phyloP scores from a whole-genome alignment of 164 flowering plant genomes.

The Macadamia tetraphylla region DNA sequence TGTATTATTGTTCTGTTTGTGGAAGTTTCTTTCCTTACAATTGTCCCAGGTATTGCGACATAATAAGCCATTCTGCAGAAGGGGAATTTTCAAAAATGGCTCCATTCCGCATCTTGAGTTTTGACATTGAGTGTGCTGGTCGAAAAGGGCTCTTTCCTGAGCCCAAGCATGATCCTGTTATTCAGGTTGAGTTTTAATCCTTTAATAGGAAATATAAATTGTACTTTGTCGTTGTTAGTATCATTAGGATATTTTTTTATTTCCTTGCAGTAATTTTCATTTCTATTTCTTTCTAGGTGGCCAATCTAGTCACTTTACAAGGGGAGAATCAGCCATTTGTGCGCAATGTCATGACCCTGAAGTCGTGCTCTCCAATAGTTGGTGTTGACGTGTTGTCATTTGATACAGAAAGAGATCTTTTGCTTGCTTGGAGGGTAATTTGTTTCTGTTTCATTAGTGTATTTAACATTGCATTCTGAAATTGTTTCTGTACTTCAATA shows the following conservation, averaged over 20 bases:
- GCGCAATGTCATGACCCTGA: slow-evolving; percentile 95
- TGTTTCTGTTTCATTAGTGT: no score
- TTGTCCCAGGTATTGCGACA: slow-evolving; percentile 52
- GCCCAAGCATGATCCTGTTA: slow-evolving; percentile 94
- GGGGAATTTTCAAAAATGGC: slow-evolving; percentile 97
- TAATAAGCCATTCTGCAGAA: slow-evolving; percentile 84
- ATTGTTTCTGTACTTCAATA: no score
- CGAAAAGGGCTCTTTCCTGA: slow-evolving; percentile 98
- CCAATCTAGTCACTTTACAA: slow-evolving; percentile 91
- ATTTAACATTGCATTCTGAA: no score
- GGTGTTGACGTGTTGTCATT: slow-evolving; percentile 97
- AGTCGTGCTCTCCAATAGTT: slow-evolving; percentile 89
- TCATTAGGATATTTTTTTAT: background rate
- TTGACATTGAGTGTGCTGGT: slow-evolving; percentile 99
- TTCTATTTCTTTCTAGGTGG: slow-evolving; percentile 46
- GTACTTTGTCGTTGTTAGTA: background rate
- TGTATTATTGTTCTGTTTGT: background rate
- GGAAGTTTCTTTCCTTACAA: slow-evolving; percentile 28
- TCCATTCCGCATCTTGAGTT: slow-evolving; percentile 93
- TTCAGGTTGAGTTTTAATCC: slow-evolving; percentile 55
- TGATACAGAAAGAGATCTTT: slow-evolving; percentile 77
- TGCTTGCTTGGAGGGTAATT: slow-evolving; percentile 96
- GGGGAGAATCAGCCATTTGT: slow-evolving; percentile 83
- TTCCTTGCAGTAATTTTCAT: background rate
- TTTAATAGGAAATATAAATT: background rate